Evolutionary conservation across 2,329 filamentous ascomycete genomes (phyloP), one percentile per base, ranked within the genome.

Genomic region (Cordyceps fumosorosea): DNA sequence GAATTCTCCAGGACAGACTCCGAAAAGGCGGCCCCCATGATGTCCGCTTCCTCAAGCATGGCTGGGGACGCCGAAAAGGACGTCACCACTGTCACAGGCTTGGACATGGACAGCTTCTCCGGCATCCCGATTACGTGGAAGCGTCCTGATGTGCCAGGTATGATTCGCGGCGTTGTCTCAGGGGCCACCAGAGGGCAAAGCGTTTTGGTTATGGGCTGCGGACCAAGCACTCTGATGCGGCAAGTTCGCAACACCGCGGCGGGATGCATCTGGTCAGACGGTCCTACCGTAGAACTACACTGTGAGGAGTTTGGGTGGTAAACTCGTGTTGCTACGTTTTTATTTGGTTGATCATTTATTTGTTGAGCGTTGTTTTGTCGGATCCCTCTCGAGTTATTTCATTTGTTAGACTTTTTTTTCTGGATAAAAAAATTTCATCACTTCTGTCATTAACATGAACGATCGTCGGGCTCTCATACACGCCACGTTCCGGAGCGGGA

Each of bases 241-340:
- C 65, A 71, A 26, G 74, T 80, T 42, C 75, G 79, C 29, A 74
- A 78, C 57, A 74, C 76, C 2, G 71, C 75, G 0, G 76, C 77
- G 1, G 66, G 66, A 14, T 73, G 70, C 60, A 80, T 82, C 53
- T 71, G 68, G 24, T 57, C 69, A 0, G 70, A 73, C 8, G 78
- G 79, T 1, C 77, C 79, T 2, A 74, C 75, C 29, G 69, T 82
- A 3, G 79, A 80, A 65, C 69, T 82, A 16, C 79, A 82, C 69
- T 78, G 76, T 58, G 80, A 82, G 69, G 71, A 77, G 50, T 81
- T 81, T 68, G 77, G 73, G 5, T 79, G 77, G 76, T 78, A 64
- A 69, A 26, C 2, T 18, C 4, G 5, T 16, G 16, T 22, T 3
- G n/a, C 52, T 26, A n/a, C n/a, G n/a, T 20, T 50, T 5, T 32